phyloP scores from a whole-genome alignment of 495 filamentous ascomycete genomes.

The Aspergillus taichungensis region DNA sequence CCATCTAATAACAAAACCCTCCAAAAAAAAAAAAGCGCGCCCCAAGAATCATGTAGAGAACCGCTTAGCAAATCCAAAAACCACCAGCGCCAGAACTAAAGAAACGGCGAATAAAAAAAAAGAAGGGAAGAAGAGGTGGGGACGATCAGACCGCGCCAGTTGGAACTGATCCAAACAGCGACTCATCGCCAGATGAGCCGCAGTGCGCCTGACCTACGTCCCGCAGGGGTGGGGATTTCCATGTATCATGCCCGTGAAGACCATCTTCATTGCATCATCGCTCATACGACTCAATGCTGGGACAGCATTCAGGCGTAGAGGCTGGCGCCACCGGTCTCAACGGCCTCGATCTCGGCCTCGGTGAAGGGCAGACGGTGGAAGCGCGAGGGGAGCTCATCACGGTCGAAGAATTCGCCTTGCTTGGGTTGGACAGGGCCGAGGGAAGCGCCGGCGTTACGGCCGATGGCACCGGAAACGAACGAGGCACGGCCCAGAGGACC shows the following conservation, averaged over 20 bases:
- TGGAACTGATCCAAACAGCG: background rate
- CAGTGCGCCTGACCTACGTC: too few species aligned
- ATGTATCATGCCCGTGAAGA: slow-evolving; percentile 7
- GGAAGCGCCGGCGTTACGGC: slow-evolving; percentile 52
- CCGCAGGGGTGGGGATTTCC: background rate
- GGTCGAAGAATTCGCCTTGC: slow-evolving; percentile 77
- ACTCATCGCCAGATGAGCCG: background rate
- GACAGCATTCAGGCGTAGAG: slow-evolving; percentile 38
- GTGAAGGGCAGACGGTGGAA: slow-evolving; percentile 68
- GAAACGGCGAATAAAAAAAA: slow-evolving; percentile 12
- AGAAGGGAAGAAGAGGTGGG: slow-evolving; percentile 11
- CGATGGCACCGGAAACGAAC: slow-evolving; percentile 46
- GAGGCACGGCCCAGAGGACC: slow-evolving; percentile 59
- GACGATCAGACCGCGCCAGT: background rate
- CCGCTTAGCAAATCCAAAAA: slow-evolving; percentile 24
- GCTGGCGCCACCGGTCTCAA: slow-evolving; percentile 86
- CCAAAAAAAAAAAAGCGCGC: slow-evolving; percentile 19
- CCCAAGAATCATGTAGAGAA: slow-evolving; percentile 17
- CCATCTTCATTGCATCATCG: slow-evolving; percentile 12
- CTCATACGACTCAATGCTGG: background rate
- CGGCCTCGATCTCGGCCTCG: slow-evolving; percentile 82
- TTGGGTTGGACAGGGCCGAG: slow-evolving; percentile 63
- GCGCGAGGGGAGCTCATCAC: slow-evolving; percentile 71
- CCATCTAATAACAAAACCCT: slow-evolving; percentile 11
- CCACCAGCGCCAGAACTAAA: slow-evolving; percentile 33